Percentiles rank a stretch among this genome's conserved stretches.
These are phyloP conservation scores for Sinapis alba DNA, from an alignment of 441 rosid species.

Conservation along the genomic window DNA sequence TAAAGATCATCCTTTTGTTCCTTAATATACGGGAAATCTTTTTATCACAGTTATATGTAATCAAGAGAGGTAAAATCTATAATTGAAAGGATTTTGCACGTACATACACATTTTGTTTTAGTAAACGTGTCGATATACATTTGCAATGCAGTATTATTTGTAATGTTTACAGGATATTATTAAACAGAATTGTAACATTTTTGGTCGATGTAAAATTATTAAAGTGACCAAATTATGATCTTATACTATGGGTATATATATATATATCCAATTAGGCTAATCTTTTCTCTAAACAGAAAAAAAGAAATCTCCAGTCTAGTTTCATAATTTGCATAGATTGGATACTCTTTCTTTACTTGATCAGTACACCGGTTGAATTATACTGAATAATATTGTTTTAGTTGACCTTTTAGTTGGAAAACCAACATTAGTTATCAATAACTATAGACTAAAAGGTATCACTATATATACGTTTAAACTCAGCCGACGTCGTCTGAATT, in stretches of 20 bases:
- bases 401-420: neutral
- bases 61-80: slow-evolving; percentile 1
- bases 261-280: neutral
- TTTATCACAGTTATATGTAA: slow-evolving; percentile 2
- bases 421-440: neutral
- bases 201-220: neutral
- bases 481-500: neutral
- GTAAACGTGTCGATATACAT: neutral
- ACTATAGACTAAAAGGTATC: neutral
- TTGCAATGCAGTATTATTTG: neutral
- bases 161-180: neutral
- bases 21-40: slow-evolving; percentile 27
- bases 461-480: neutral
- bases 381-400: neutral
- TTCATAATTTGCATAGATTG: neutral
- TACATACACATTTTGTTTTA: neutral
- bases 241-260: neutral
- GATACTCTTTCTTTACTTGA: neutral
- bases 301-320: neutral
- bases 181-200: neutral
- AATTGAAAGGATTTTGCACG: neutral
- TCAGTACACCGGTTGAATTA: neutral
- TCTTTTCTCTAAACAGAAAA: neutral
- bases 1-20: slow-evolving; percentile 27
- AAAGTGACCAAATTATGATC: neutral